Percentiles rank a stretch among this genome's conserved stretches.
phyloP scores from a whole-genome alignment of 495 filamentous ascomycete genomes.

The Polyplosphaeria fusca region DNA sequence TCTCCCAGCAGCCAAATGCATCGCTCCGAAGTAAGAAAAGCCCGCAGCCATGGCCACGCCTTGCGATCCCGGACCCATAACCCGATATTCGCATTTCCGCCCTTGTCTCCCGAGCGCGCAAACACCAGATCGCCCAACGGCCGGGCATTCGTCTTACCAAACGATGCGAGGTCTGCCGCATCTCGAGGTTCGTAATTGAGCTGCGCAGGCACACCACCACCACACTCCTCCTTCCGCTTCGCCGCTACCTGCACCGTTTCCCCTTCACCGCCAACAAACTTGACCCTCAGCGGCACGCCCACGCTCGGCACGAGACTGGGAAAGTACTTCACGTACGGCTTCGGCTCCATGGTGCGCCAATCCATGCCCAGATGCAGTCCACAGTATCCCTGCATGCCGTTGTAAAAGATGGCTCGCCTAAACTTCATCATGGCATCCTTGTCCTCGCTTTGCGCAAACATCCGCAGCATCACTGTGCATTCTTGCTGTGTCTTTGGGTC shows the following conservation, averaged over 20 bases:
- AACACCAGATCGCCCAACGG: slow-evolving; percentile 36
- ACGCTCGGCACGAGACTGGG: slow-evolving; percentile 6
- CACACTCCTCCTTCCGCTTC: slow-evolving; percentile 15
- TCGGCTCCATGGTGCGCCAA: slow-evolving; percentile 24
- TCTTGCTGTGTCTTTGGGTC: slow-evolving; percentile 20
- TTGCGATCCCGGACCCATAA: slow-evolving; percentile 32
- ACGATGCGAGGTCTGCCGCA: background rate
- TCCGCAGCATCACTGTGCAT: slow-evolving; percentile 16
- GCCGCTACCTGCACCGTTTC: background rate
- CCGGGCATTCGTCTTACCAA: slow-evolving; percentile 5
- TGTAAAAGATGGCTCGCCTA: slow-evolving; percentile 16
- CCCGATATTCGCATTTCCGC: slow-evolving; percentile 35
- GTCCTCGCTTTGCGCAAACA: slow-evolving; percentile 14
- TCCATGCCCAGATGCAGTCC: slow-evolving; percentile 22
- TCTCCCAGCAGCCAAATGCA: slow-evolving; percentile 35
- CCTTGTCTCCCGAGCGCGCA: slow-evolving; percentile 41
- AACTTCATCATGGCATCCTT: slow-evolving; percentile 12
- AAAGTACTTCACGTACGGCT: slow-evolving; percentile 23
- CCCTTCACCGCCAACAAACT: slow-evolving; percentile 3
- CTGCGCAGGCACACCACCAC: slow-evolving; percentile 1
- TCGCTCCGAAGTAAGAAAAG: slow-evolving; percentile 28
- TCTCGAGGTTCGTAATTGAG: slow-evolving; percentile 8
- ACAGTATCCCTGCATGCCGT: slow-evolving; percentile 24
- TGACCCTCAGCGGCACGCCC: background rate
- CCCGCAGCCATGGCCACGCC: slow-evolving; percentile 38